phyloP scores from a whole-genome alignment of 305 asterid species.

The Petunia hybrid region DNA sequence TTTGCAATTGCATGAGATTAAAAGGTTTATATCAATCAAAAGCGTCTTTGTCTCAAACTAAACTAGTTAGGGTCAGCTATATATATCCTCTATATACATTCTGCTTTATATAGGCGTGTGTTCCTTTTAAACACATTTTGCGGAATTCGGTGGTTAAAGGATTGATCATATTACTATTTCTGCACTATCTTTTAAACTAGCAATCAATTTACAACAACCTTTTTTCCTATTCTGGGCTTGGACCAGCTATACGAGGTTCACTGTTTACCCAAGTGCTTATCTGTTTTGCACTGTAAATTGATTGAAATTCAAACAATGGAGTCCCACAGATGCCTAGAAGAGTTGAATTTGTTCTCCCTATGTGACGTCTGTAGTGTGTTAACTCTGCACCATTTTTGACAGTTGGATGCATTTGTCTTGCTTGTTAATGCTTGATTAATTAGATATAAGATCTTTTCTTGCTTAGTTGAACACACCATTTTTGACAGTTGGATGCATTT shows the following conservation, averaged over 20 bases:
- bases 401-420: not conserved
- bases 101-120: not conserved
- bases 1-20: not conserved
- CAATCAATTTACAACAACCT: not conserved
- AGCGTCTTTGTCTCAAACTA: not conserved
- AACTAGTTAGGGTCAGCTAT: not conserved
- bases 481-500: not conserved
- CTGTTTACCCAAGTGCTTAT: not conserved
- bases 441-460: not conserved
- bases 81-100: not conserved
- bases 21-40: not conserved
- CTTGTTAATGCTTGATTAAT: not conserved
- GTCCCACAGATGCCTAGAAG: not conserved
- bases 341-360: not conserved
- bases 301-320: not conserved
- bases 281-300: not conserved
- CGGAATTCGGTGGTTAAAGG: not conserved
- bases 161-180: not conserved
- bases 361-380: not conserved
- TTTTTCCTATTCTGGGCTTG: not conserved
- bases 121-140: not conserved
- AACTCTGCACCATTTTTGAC: not conserved
- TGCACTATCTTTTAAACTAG: not conserved
- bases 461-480: too few relatives aligned
- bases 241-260: not conserved